Evolutionary conservation across 345 rosid genomes (phyloP).

Genomic region (Clarkia xantiana): DNA sequence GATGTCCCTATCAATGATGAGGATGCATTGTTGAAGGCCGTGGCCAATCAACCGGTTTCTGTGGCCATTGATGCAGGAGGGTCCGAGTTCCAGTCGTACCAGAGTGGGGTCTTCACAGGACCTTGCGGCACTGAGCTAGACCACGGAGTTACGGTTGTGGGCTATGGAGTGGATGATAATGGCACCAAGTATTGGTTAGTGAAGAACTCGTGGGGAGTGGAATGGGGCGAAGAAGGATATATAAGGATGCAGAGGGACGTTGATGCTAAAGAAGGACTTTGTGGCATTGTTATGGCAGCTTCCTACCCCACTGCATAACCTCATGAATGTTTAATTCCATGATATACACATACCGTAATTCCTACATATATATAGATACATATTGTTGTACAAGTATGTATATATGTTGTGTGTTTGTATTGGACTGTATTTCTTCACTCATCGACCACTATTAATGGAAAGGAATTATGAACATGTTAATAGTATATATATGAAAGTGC

Average conservation of each 20-base stretch:
- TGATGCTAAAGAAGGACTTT: constrained; percentile 11
- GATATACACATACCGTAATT: too few species aligned
- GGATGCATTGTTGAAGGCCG: constrained; percentile 16
- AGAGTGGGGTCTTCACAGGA: constrained; percentile 15
- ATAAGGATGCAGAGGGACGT: constrained; percentile 18
- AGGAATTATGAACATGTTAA: too few species aligned
- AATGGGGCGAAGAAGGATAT: constrained; percentile 24
- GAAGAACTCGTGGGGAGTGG: constrained; percentile 26
- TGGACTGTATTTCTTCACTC: too few species aligned
- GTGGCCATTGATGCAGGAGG: constrained; percentile 19
- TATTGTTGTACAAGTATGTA: too few species aligned
- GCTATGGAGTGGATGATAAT: constrained; percentile 7
- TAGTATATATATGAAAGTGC: too few species aligned
- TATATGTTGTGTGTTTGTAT: too few species aligned
- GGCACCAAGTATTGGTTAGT: constrained; percentile 19
- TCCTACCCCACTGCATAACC: too few species aligned
- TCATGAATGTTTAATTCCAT: too few species aligned
- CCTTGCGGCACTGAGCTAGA: constrained; percentile 16
- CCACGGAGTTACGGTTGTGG: constrained; percentile 16
- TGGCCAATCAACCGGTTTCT: constrained; percentile 15
- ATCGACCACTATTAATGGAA: too few species aligned
- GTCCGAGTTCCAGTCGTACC: constrained; percentile 16
- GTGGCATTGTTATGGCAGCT: too few species aligned
- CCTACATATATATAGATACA: too few species aligned
- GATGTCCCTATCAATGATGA: constrained; percentile 8